phyloP scores from a whole-genome alignment of 75 land plant genomes.

The Chamaecyparis obtusa region DNA sequence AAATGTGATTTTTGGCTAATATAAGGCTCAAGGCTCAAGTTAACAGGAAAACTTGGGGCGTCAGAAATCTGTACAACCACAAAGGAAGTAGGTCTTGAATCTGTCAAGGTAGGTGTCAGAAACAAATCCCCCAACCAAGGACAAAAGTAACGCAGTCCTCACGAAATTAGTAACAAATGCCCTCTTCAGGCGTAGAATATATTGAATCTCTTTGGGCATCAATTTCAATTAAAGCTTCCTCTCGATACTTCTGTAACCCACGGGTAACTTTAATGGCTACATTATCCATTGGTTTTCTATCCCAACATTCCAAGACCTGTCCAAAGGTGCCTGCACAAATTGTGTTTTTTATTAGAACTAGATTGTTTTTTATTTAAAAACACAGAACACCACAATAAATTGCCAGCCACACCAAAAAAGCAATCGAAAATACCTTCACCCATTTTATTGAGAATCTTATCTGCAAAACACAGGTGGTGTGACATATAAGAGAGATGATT shows the following conservation, averaged over 20 bases:
- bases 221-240: conserved; percentile 87
- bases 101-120: too few species aligned
- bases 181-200: too few species aligned
- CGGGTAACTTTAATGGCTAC: conserved; percentile 85
- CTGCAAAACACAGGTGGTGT: background rate
- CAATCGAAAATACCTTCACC: background rate
- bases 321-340: conserved; percentile 87
- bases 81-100: too few species aligned
- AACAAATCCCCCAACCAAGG: too few species aligned
- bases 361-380: background rate
- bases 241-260: conserved; percentile 73
- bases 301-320: conserved; percentile 92
- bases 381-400: background rate
- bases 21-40: too few species aligned
- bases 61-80: too few species aligned
- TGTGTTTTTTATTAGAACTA: too few species aligned
- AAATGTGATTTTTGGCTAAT: too few species aligned
- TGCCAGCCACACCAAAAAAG: background rate
- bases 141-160: too few species aligned
- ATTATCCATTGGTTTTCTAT: conserved; percentile 64
- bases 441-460: conserved; percentile 1
- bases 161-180: too few species aligned
- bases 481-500: background rate
- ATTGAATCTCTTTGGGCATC: too few species aligned
- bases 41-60: too few species aligned